phyloP scores from a whole-genome alignment of 306 rosid species.

The Macrotyloma uniflorum region DNA sequence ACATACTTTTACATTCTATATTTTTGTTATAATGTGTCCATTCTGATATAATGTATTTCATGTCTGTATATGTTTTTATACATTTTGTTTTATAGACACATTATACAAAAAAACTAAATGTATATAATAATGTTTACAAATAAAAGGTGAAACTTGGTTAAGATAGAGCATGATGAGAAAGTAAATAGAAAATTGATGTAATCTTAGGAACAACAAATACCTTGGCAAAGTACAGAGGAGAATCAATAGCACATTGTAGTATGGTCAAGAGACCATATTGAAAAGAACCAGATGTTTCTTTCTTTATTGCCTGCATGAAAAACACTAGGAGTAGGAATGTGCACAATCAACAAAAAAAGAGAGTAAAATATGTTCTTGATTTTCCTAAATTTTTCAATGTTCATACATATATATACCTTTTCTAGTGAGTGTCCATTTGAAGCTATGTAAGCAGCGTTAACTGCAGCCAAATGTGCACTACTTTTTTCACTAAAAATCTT shows the following conservation, averaged over 20 bases:
- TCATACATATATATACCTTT: slow-evolving; percentile 45
- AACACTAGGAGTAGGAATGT: slow-evolving; percentile 6
- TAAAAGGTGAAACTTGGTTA: not conserved
- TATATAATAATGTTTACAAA: not conserved
- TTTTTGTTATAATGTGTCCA: too few relatives aligned
- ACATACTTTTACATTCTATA: too few relatives aligned
- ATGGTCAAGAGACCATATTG: slow-evolving; percentile 59
- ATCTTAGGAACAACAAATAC: slow-evolving; percentile 35
- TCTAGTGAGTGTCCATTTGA: slow-evolving; percentile 51
- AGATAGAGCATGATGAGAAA: not conserved
- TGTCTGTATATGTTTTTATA: too few relatives aligned
- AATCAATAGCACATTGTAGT: slow-evolving; percentile 60
- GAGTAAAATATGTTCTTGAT: too few relatives aligned
- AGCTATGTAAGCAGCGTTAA: slow-evolving; percentile 51
- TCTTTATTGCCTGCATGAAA: slow-evolving; percentile 53
- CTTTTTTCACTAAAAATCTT: slow-evolving; percentile 69
- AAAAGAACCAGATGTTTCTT: slow-evolving; percentile 68
- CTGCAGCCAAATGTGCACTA: slow-evolving; percentile 66
- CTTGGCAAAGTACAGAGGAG: slow-evolving; percentile 70
- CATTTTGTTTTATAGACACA: not conserved
- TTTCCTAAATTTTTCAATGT: too few relatives aligned
- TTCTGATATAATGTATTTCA: too few relatives aligned
- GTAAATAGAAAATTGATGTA: not conserved
- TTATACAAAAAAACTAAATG: not conserved
- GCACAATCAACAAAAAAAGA: not conserved